Base-by-base conservation (phyloP, 31 red algal genomes). In the Endocladia muricata region DNA sequence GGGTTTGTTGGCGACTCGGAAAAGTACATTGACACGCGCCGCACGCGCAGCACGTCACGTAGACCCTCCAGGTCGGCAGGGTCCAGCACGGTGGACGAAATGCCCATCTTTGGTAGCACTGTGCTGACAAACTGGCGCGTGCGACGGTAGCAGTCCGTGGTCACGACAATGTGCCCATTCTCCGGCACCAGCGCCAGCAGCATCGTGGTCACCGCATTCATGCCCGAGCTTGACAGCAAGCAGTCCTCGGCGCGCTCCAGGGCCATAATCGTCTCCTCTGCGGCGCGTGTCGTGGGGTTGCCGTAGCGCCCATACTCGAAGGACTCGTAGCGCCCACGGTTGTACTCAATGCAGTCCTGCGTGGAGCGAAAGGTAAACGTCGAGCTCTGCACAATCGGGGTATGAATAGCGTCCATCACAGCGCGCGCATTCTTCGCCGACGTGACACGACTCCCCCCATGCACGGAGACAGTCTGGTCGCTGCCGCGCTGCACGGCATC, bases 221-320 rank as follows among this genome's bases (percentile, higher is more conserved):
- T 99, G 4, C 96, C 96, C 9, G 89, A 91, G 4, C 92, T 54
- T 34, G 92, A 93, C 6, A 95, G 37, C 31, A 99, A 33, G 7
- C 88, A 90, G 65, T 95, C 96, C n/a, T 93, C 88, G 17, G 84
- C 83, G 21, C 73, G 33, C 34, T 99, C 96, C 5, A 99, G 68
- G 23, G 86, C 70, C 74, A 91, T 91, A 22, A 99, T 73, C 76
- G 93, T 95, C 74, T 99, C 96, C 78, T 99, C 96, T 0, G 77
- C 92, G 31, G 81, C 85, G 61, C 92, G 77, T 52, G 90, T 88
- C n/a, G 96, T 99, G 17, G 96, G 96, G 41, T 95, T 95, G 19
- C 92, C 92, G 40, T 95, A 95, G 29, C 96, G 79, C 7, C 89
- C 92, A 51, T 99, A 99, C 72, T 95, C 96, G 41, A 92, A 98